phyloP scores from a whole-genome alignment of 2,329 filamentous ascomycete species.

The Ophioceras dolichostomum region DNA sequence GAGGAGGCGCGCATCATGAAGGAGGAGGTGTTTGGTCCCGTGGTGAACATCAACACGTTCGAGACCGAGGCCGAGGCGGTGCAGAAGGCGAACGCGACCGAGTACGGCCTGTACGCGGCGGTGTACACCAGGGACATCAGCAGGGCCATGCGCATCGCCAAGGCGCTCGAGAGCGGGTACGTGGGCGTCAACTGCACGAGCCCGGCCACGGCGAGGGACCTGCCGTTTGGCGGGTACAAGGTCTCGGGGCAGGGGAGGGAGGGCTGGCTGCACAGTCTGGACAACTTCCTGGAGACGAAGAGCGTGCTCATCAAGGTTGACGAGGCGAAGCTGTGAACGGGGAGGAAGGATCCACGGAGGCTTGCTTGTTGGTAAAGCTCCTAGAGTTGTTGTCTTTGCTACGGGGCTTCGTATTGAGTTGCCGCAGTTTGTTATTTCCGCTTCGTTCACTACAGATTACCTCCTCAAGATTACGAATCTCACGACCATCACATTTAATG shows the following conservation, averaged over 20 bases:
- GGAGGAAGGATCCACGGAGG: too few species aligned
- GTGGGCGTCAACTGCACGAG: conserved; percentile 37
- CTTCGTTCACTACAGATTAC: too few species aligned
- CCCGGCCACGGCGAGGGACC: conserved; percentile 17
- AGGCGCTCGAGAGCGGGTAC: conserved; percentile 39
- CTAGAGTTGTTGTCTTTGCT: too few species aligned
- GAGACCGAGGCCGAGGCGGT: conserved; percentile 37
- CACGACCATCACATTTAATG: too few species aligned
- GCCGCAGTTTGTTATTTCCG: too few species aligned
- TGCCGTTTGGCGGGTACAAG: conserved; percentile 28
- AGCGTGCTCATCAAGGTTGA: conserved; percentile 13
- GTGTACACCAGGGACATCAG: conserved; percentile 38
- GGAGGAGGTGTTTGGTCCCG: conserved; percentile 43
- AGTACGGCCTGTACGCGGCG: conserved; percentile 37
- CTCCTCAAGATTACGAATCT: too few species aligned
- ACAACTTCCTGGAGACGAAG: conserved; percentile 19
- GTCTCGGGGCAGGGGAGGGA: conserved; percentile 22
- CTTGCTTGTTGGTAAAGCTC: too few species aligned
- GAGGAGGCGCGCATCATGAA: conserved; percentile 26
- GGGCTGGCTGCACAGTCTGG: conserved; percentile 19
- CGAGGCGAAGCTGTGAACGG: background rate
- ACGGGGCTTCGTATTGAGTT: too few species aligned
- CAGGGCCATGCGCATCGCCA: conserved; percentile 19
- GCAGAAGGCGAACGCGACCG: conserved; percentile 34
- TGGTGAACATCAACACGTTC: conserved; percentile 37